These are phyloP conservation scores for Lichtheimia ramosa DNA, from an alignment of 371 early-diverging fungal species.

Conservation along the genomic window DNA sequence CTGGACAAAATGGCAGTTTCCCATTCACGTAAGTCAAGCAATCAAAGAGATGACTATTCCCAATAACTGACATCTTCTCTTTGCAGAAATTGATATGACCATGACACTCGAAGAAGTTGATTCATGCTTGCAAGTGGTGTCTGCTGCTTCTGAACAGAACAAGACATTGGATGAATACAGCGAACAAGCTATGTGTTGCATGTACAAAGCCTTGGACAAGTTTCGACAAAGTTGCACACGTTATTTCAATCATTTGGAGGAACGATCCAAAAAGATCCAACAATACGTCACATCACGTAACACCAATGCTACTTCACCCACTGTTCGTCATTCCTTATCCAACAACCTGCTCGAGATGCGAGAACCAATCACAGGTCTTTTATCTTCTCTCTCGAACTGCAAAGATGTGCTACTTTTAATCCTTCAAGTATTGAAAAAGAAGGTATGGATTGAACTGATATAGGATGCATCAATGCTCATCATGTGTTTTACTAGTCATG, in stretches of 20 bases:
- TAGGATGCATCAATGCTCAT: too few relatives aligned
- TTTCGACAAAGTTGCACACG: slow-evolving; percentile 7
- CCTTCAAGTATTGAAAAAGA: slow-evolving; percentile 15
- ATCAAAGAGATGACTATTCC: not conserved
- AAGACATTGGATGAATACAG: slow-evolving; percentile 10
- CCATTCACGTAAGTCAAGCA: slow-evolving; percentile 17
- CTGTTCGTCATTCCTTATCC: not conserved
- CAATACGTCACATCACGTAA: too few relatives aligned
- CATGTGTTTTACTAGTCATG: slow-evolving; percentile 8
- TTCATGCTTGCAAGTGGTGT: slow-evolving; percentile 14
- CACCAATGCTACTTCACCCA: too few relatives aligned
- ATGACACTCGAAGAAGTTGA: slow-evolving; percentile 21
- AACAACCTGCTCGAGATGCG: not conserved
- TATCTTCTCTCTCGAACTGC: slow-evolving; percentile 8
- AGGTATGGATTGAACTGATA: slow-evolving; percentile 12
- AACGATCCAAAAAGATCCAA: slow-evolving; percentile 1
- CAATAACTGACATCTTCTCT: not conserved
- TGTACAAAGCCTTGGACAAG: not conserved
- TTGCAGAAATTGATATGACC: slow-evolving; percentile 24
- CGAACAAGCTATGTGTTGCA: slow-evolving; percentile 18
- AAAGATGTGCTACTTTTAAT: slow-evolving; percentile 16
- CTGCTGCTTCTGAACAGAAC: not conserved
- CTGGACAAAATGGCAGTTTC: slow-evolving; percentile 24
- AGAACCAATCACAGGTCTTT: not conserved
- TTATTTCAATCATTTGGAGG: not conserved